Percentiles rank a stretch among this genome's conserved stretches.
Conservation (phyloP, 495 filamentous ascomycete genomes). For the Cetradonia linearis region DNA sequence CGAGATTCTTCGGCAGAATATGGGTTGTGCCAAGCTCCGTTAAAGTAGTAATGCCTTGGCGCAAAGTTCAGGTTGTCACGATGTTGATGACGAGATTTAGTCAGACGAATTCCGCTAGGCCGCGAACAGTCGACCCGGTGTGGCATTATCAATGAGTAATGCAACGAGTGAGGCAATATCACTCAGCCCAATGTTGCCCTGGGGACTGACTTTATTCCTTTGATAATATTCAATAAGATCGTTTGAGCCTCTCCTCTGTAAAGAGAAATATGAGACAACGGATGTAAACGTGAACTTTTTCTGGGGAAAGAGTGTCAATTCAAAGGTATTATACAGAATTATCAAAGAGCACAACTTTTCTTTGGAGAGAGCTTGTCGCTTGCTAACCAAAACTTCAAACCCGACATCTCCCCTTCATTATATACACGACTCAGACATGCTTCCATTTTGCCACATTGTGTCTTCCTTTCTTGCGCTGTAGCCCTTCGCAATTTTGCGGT, state of each 20-base stretch:
- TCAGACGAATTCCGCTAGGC: conserved; percentile 13
- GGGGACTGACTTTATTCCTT: neutral
- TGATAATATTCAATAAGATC: neutral
- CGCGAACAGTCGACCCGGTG: conserved; percentile 11
- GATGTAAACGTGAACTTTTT: neutral
- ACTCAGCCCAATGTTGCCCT: neutral
- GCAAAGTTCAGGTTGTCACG: neutral
- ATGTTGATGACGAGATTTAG: conserved; percentile 4
- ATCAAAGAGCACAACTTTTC: neutral
- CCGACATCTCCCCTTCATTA: neutral
- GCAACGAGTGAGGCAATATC: neutral
- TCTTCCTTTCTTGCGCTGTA: conserved; percentile 10
- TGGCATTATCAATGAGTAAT: conserved; percentile 6
- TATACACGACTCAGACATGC: conserved; percentile 3
- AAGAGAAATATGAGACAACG: neutral
- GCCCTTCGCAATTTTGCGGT: neutral
- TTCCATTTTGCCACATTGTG: neutral
- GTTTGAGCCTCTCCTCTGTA: neutral
- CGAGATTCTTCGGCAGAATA: conserved; percentile 19
- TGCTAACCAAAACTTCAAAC: neutral
- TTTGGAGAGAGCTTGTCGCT: neutral
- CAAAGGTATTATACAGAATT: neutral
- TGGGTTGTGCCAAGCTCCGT: conserved; percentile 23
- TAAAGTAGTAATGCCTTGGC: conserved; percentile 16
- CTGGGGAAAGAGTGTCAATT: neutral